Evolutionary conservation across 2,329 filamentous ascomycete species (phyloP).

Genomic region (Trichoderma lentiforme): DNA sequence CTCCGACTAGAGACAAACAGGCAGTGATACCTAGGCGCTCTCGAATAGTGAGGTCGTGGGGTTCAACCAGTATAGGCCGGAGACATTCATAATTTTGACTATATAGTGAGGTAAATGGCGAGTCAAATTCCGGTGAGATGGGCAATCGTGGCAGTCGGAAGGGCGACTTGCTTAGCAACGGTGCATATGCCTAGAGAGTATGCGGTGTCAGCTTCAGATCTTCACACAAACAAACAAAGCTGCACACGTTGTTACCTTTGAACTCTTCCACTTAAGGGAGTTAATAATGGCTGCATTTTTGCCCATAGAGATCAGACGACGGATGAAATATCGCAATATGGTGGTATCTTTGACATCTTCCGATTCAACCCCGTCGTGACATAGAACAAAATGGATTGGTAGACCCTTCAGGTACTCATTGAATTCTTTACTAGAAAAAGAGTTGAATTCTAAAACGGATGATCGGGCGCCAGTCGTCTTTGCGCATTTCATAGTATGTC

Average conservation of each 20-base stretch:
- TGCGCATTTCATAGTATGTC: background rate
- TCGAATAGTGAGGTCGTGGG: background rate
- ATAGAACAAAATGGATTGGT: conserved; percentile 65
- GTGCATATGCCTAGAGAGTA: conserved; percentile 13
- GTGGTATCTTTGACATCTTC: conserved; percentile 20
- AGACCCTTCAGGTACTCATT: conserved; percentile 49
- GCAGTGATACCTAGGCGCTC: conserved; percentile 7
- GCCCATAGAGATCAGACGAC: conserved; percentile 51
- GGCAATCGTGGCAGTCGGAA: background rate
- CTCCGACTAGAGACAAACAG: background rate
- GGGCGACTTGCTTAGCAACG: conserved; percentile 7
- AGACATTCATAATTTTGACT: background rate
- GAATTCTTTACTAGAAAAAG: conserved; percentile 49
- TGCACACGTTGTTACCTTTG: background rate
- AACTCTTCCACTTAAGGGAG: conserved; percentile 14
- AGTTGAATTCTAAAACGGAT: conserved; percentile 43
- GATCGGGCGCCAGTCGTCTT: conserved; percentile 24
- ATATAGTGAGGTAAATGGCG: background rate
- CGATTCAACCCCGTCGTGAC: conserved; percentile 57
- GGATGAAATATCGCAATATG: conserved; percentile 43
- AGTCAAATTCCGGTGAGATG: background rate
- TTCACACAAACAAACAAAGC: background rate
- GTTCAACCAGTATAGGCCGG: background rate
- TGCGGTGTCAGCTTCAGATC: background rate
- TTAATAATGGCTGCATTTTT: conserved; percentile 17